These are phyloP conservation scores for Vitis cinerea DNA, from an alignment of 164 flowering plant species.

Conservation along the genomic window DNA sequence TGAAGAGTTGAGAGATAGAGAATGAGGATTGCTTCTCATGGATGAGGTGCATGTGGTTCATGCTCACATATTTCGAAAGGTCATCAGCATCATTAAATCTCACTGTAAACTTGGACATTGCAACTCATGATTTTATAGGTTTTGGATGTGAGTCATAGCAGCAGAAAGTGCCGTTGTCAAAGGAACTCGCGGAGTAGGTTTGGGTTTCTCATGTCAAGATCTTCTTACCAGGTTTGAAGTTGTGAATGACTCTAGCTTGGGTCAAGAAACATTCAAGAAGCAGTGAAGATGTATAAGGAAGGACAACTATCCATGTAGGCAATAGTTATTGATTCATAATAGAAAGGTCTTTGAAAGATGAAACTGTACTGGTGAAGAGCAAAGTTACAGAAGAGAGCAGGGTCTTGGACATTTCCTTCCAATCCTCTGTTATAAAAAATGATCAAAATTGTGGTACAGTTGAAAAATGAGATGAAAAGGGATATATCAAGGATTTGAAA, in stretches of 20 bases:
- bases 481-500: too few species aligned
- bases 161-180: slow-evolving; percentile 79
- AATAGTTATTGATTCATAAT: too few species aligned
- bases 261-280: slow-evolving; percentile 31
- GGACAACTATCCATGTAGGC: too few species aligned
- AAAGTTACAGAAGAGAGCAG: too few species aligned
- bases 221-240: slow-evolving; percentile 54
- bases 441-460: too few species aligned
- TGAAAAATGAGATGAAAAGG: too few species aligned
- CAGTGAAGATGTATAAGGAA: background rate
- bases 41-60: slow-evolving; percentile 99
- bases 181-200: slow-evolving; percentile 93
- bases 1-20: slow-evolving; percentile 95
- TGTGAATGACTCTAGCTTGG: slow-evolving; percentile 29
- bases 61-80: slow-evolving; percentile 96
- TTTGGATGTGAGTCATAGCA: slow-evolving; percentile 10
- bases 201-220: slow-evolving; percentile 76
- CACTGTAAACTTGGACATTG: slow-evolving; percentile 87
- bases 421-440: too few species aligned
- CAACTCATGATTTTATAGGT: too few species aligned
- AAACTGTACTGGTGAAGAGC: too few species aligned
- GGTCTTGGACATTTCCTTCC: too few species aligned
- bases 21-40: slow-evolving; percentile 99
- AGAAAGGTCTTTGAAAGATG: too few species aligned
- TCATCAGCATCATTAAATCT: slow-evolving; percentile 91